phyloP scores from a whole-genome alignment of 1,284 basidiomycete species.

The Ceratobasidium sp. region DNA sequence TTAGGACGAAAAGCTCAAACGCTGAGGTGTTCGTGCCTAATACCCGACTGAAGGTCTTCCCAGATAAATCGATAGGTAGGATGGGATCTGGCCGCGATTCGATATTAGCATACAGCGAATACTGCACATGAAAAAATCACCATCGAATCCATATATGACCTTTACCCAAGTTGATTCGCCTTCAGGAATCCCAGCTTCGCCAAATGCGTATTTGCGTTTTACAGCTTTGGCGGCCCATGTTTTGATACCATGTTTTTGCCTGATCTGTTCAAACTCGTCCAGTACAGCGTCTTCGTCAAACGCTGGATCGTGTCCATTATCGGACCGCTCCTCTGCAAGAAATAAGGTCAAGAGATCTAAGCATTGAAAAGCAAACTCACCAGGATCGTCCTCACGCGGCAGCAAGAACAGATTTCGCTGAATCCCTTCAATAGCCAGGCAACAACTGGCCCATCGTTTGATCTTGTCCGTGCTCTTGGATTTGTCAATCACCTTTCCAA shows the following conservation, averaged over 20 bases:
- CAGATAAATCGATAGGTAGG: conserved; percentile 74
- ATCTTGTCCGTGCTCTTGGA: conserved; percentile 45
- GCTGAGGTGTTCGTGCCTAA: conserved; percentile 94
- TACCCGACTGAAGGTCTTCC: conserved; percentile 84
- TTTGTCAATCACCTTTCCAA: conserved; percentile 88
- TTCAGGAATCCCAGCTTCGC: conserved; percentile 81
- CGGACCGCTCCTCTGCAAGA: conserved; percentile 54
- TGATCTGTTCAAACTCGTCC: conserved; percentile 82
- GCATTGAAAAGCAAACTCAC: conserved; percentile 50
- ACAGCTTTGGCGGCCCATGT: conserved; percentile 85
- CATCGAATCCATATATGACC: conserved; percentile 84
- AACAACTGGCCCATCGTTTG: conserved; percentile 82
- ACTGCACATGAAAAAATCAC: conserved; percentile 54
- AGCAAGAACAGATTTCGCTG: conserved; percentile 95
- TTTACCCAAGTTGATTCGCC: conserved; percentile 91
- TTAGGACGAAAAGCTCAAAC: conserved; percentile 94
- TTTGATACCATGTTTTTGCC: conserved; percentile 78
- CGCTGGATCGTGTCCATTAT: conserved; percentile 77
- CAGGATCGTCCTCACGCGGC: conserved; percentile 72
- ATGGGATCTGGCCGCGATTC: conserved; percentile 57
- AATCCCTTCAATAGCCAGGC: conserved; percentile 84
- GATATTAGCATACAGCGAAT: not conserved
- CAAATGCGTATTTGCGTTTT: conserved; percentile 92
- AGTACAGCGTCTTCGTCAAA: conserved; percentile 77
- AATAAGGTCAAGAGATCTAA: not conserved